Base-by-base conservation (phyloP, 805 yeast genomes). In the Kuraishia hungarica region DNA sequence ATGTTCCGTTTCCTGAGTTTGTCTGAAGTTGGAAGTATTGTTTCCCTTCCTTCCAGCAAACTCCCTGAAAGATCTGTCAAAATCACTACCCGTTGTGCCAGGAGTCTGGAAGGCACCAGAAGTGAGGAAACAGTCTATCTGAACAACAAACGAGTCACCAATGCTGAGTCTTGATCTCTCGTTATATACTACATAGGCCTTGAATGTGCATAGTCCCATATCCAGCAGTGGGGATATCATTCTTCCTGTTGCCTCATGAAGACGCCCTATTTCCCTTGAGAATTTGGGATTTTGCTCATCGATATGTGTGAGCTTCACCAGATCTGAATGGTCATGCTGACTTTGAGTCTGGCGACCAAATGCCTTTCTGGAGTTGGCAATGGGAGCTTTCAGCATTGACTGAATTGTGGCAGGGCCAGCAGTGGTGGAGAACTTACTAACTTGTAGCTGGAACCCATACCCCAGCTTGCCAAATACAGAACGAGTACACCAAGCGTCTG, bases 101-200 rank as follows among this genome's bases (percentile, higher is more conserved):
- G 49, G 22, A 20, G 83, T 77, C 61, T 85, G 90, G 15, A 71
- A 66, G 0, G 72, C 64, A 13, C 66, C 64, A 51, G 67, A 66
- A 62, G 64, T 76, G 24, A 92, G 64, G 63, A 67, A 88, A 56
- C 90, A 81, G 61, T 89, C 88, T 3, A 89, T 69, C 61, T 84
- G 89, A 0, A 90, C 72, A 22, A 81, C 74, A 62, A 92, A 85
- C 1, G 86, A 75, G 63, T 90, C 96, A 2, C 97, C 98, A 1
- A 84, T 79, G 10, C 87, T 75, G 39, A 91, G 65, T 29, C 83
- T 66, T 11, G 73, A 71, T 20, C 84, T 55, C 4, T 60, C 86
- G 48, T 84, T 81, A 62, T 77, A 81, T 7, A 87, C 75, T 39
- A 88, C 74, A 0, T 81, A 75, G 1, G 82, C 82, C 47, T 79